phyloP scores from a whole-genome alignment of 2,329 filamentous ascomycete species.

The Tolypocladium tropicale region DNA sequence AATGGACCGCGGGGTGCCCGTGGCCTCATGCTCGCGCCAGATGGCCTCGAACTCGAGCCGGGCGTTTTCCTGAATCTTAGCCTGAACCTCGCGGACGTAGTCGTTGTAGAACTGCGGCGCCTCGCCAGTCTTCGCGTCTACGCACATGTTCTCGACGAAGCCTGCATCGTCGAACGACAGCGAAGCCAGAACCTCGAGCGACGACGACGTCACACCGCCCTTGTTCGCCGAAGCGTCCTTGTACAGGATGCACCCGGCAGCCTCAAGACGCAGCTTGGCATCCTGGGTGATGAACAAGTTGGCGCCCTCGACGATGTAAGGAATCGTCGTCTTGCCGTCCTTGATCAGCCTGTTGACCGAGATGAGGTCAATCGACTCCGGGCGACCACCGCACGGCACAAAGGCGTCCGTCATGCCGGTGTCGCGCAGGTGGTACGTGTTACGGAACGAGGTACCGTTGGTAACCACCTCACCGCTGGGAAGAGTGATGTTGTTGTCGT shows the following conservation, averaged over 20 bases:
- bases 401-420: conserved; percentile 74
- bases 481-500: conserved; percentile 81
- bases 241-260: conserved; percentile 89
- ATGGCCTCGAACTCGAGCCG: conserved; percentile 94
- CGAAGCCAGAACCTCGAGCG: conserved; percentile 88
- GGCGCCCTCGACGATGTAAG: conserved; percentile 95
- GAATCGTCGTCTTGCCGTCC: conserved; percentile 76
- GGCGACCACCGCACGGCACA: conserved; percentile 91
- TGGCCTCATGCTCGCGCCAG: conserved; percentile 86
- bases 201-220: conserved; percentile 94
- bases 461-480: conserved; percentile 77
- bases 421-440: conserved; percentile 87
- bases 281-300: conserved; percentile 99
- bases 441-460: conserved; percentile 93
- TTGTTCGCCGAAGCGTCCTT: conserved; percentile 99
- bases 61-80: conserved; percentile 84
- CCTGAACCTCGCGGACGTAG: conserved; percentile 88
- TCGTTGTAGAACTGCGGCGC: conserved; percentile 84
- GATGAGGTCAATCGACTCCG: conserved; percentile 90
- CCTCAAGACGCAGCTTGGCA: conserved; percentile 87
- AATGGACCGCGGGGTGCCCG: conserved; percentile 69
- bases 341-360: conserved; percentile 81
- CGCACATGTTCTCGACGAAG: conserved; percentile 92
- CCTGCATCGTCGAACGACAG: conserved; percentile 85
- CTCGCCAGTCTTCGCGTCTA: conserved; percentile 54